Evolutionary conservation across 805 yeast species (phyloP), one percentile per base, ranked within the genome.

Genomic region (Wickerhamomyces bisporus): DNA sequence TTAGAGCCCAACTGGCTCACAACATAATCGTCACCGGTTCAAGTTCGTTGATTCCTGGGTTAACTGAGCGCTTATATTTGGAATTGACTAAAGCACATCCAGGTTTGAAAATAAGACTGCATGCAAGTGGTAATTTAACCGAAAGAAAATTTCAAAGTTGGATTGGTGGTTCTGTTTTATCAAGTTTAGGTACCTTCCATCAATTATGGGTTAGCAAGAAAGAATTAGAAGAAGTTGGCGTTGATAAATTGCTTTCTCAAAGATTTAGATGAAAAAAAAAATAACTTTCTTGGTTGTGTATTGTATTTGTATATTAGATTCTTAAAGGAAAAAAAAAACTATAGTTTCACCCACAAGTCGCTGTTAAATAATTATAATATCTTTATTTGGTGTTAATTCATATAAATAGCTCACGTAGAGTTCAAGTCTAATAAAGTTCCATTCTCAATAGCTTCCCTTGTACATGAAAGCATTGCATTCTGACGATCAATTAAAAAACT

Each of bases 151-250:
- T 75, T 55, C 84, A 87, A 43, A 70, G 91, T 7, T 89, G 96
- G 96, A 74, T 89, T 35, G 97, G 97, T 32, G 96, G 96, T 7
- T 81, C 91, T 47, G 88, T 89, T 27, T 65, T 89, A 39, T 79
- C 95, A 6, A 81, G 93, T 36, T 70, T 89, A 50, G 97, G 97
- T 25, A 86, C 96, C 3, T 89, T 89, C 70, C 97, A 89, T 60
- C 97, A 89, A 61, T 66, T 85, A 64, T 89, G 96, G 96, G 95
- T 89, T 2, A 83, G 89, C 30, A 81, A 79, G 53, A 77, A 75
- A 47, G 97, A 89, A 60, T 85, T 81, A 51, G 87, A 86, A 44
- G 96, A 89, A 60, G 86, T 79, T 19, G 97, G 97, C 6, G 79
- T 79, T 11, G 93, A 86, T 39, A 77, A 87, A 57, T 70, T 89